These are phyloP conservation scores for Sclerotinia nivalis DNA, from an alignment of 2,329 filamentous ascomycete genomes.

Conservation along the genomic window DNA sequence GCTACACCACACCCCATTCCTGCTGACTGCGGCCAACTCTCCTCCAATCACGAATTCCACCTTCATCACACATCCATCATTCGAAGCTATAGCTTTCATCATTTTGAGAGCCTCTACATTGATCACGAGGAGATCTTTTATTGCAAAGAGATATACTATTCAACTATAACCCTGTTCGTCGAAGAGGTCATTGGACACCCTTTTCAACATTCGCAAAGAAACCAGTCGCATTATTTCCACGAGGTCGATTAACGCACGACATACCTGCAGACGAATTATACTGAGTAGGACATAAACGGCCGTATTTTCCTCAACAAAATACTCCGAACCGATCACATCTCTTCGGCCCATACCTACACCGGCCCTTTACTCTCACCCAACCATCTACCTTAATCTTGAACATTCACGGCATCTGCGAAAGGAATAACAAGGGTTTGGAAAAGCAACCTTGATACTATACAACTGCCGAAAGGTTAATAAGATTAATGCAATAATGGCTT, in stretches of 20 bases:
- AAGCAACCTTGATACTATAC: constrained; percentile 27
- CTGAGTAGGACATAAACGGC: constrained; percentile 26
- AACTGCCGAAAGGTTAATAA: constrained; percentile 45
- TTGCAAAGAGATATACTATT: constrained; percentile 5
- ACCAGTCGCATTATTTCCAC: constrained; percentile 38
- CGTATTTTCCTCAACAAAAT: constrained; percentile 23
- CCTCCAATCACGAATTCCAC: constrained; percentile 28
- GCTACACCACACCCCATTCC: constrained; percentile 20
- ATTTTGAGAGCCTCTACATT: constrained; percentile 22
- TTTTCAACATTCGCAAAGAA: constrained; percentile 27
- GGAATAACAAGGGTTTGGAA: constrained; percentile 8
- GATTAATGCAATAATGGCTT: constrained; percentile 64
- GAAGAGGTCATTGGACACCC: constrained; percentile 42
- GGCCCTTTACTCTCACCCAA: constrained; percentile 14
- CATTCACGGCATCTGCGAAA: constrained; percentile 13
- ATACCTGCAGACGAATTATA: constrained; percentile 36
- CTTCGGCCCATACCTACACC: constrained; percentile 26
- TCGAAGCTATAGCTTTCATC: constrained; percentile 24
- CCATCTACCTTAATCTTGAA: constrained; percentile 20
- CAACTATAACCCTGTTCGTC: constrained; percentile 29
- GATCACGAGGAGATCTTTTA: constrained; percentile 35
- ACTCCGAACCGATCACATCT: constrained; percentile 25
- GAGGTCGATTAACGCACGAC: constrained; percentile 38
- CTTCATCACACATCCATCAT: constrained; percentile 28
- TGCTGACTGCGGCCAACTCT: constrained; percentile 22